These are phyloP conservation scores for Proliferodiscus dingleyae DNA, from an alignment of 2,329 filamentous ascomycete genomes.

Conservation along the genomic window DNA sequence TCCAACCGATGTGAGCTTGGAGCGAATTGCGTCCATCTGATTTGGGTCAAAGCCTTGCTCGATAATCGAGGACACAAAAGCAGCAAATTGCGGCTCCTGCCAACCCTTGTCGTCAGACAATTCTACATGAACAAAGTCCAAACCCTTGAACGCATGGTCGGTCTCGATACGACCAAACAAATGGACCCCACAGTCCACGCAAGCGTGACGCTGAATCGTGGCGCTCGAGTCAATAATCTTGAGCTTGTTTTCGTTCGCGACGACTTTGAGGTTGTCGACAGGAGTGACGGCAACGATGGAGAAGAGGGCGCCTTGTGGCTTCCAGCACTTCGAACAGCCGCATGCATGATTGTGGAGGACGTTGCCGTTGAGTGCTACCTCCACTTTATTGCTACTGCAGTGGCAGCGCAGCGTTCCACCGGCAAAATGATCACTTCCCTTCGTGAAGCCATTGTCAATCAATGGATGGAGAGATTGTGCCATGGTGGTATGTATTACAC, in stretches of 20 bases:
- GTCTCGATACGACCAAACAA: constrained; percentile 60
- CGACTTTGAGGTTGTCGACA: constrained; percentile 48
- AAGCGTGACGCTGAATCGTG: constrained; percentile 56
- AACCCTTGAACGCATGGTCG: constrained; percentile 61
- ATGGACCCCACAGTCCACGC: constrained; percentile 56
- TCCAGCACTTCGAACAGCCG: constrained; percentile 70
- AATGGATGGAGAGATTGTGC: constrained; percentile 52
- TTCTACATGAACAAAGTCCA: constrained; percentile 66
- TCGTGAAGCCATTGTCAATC: constrained; percentile 56
- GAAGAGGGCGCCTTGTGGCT: constrained; percentile 59
- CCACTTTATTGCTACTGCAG: constrained; percentile 51
- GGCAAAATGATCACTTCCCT: constrained; percentile 48
- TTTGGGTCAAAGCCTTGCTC: constrained; percentile 59
- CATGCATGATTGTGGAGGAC: constrained; percentile 67
- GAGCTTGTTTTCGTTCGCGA: constrained; percentile 55
- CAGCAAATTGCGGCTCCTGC: constrained; percentile 68
- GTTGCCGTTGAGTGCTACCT: constrained; percentile 52
- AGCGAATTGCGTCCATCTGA: constrained; percentile 50
- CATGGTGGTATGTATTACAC: constrained; percentile 26
- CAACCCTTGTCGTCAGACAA: constrained; percentile 56
- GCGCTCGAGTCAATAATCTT: constrained; percentile 50
- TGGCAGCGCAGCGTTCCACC: constrained; percentile 60
- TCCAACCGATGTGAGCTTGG: constrained; percentile 48
- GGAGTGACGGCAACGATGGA: constrained; percentile 59
- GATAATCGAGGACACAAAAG: constrained; percentile 62